Conservation (phyloP, 148 eudicot species). For the Persicaria tinctoria region DNA sequence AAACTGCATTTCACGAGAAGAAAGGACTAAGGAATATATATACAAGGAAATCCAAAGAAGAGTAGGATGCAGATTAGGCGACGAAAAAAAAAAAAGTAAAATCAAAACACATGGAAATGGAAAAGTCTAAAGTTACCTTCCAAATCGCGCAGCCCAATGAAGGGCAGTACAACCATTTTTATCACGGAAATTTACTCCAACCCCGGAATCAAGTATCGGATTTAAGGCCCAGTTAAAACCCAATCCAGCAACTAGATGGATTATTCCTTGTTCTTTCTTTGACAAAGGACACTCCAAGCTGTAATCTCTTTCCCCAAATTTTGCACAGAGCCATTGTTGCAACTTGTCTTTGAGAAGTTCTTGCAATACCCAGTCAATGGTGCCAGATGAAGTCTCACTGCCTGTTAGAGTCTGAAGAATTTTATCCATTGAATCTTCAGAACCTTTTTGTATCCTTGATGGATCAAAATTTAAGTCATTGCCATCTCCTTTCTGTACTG, state of each 20-base stretch:
- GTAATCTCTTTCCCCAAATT: constrained; percentile 19
- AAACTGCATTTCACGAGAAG: neutral
- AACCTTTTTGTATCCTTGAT: constrained; percentile 25
- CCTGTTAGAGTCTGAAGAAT: constrained; percentile 54
- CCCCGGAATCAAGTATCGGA: constrained; percentile 63
- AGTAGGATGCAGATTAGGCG: neutral
- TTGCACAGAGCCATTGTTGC: constrained; percentile 63
- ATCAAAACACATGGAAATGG: neutral
- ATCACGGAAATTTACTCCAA: constrained; percentile 81
- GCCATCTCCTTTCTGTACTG: constrained; percentile 28
- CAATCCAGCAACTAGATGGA: constrained; percentile 86
- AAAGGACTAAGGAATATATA: neutral
- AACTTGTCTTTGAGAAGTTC: constrained; percentile 82
- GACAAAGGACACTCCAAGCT: constrained; percentile 42
- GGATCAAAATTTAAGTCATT: constrained; percentile 29
- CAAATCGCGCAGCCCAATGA: constrained; percentile 96
- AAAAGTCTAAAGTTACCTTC: constrained; percentile 47
- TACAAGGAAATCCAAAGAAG: neutral
- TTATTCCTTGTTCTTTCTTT: constrained; percentile 84
- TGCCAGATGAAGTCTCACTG: constrained; percentile 37
- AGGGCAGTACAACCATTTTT: constrained; percentile 95
- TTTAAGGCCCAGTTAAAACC: constrained; percentile 92
- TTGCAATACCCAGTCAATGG: constrained; percentile 70
- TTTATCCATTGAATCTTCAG: constrained; percentile 55
- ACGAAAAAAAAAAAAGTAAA: too few relatives aligned